phyloP scores from a whole-genome alignment of 2,329 filamentous ascomycete genomes.

The Ophioceras dolichostomum region DNA sequence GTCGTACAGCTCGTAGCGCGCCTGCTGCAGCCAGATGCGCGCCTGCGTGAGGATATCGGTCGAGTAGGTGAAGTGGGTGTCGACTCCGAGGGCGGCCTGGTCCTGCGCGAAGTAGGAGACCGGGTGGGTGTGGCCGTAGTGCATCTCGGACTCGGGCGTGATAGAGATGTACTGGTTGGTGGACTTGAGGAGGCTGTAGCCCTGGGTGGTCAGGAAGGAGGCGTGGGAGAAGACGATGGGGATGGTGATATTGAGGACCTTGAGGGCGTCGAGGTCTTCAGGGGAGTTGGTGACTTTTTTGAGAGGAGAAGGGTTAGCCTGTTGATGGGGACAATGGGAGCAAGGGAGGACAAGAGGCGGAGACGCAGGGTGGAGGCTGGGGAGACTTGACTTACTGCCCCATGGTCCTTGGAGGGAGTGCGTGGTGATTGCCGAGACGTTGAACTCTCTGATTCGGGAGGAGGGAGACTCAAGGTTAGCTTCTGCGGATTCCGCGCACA shows the following conservation, averaged over 20 bases:
- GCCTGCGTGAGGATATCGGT: conserved; percentile 38
- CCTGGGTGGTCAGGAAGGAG: conserved; percentile 25
- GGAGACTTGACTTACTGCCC: conserved; percentile 26
- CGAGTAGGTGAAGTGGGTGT: conserved; percentile 40
- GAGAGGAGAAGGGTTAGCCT: not conserved
- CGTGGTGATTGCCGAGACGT: conserved; percentile 32
- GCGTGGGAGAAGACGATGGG: conserved; percentile 42
- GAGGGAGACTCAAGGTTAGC: too few relatives aligned
- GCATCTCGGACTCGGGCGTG: conserved; percentile 46
- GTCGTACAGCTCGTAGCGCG: conserved; percentile 24
- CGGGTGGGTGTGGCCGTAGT: conserved; percentile 41
- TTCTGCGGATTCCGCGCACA: too few relatives aligned
- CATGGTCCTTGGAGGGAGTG: conserved; percentile 28
- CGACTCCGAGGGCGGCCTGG: conserved; percentile 38
- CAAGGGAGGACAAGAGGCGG: too few relatives aligned
- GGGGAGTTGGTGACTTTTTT: conserved; percentile 23
- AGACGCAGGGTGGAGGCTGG: too few relatives aligned
- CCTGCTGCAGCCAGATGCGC: conserved; percentile 38
- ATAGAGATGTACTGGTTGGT: conserved; percentile 42
- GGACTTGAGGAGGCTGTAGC: conserved; percentile 27
- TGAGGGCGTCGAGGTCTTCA: conserved; percentile 20
- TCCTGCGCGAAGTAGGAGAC: conserved; percentile 30
- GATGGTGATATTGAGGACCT: conserved; percentile 27
- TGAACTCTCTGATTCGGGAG: conserved; percentile 14
- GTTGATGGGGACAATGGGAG: too few relatives aligned